Evolutionary conservation across 1,139 yeast genomes (phyloP).

Genomic region (Diutina rugosa): DNA sequence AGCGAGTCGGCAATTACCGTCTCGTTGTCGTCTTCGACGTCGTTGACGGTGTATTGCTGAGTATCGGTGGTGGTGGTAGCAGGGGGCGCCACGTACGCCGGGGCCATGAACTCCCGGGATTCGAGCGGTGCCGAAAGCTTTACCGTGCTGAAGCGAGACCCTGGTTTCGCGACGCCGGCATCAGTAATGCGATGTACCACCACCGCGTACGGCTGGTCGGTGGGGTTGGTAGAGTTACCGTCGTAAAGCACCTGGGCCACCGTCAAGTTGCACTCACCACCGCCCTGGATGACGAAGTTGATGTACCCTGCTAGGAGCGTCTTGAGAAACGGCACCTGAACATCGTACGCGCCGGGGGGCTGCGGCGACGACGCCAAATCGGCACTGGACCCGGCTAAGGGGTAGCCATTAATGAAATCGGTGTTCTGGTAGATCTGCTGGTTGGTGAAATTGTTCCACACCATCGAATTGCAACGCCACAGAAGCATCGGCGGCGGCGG

Average conservation of each 20-base stretch:
- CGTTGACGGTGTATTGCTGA: background rate
- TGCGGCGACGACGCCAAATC: background rate
- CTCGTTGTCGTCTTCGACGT: background rate
- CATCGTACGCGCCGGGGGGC: background rate
- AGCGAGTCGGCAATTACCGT: conserved; percentile 1
- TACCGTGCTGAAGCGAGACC: background rate
- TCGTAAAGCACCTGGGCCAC: background rate
- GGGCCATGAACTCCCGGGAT: background rate
- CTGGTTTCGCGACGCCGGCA: background rate
- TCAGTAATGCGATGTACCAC: background rate
- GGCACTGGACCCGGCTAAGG: background rate
- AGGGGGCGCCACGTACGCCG: background rate
- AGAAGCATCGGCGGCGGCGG: background rate
- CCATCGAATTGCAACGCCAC: background rate
- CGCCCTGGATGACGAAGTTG: background rate
- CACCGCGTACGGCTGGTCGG: background rate
- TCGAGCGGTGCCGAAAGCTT: background rate
- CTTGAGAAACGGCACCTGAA: conserved; percentile 1
- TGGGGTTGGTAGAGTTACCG: background rate
- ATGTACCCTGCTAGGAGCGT: background rate
- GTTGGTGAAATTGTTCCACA: background rate
- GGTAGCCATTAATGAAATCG: background rate
- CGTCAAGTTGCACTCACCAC: conserved; percentile 1
- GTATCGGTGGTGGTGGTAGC: background rate
- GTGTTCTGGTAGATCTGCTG: background rate